Evolutionary conservation across 306 rosid species (phyloP), one percentile per base, ranked within the genome.

Genomic region (Cucurbita argyrosperma): DNA sequence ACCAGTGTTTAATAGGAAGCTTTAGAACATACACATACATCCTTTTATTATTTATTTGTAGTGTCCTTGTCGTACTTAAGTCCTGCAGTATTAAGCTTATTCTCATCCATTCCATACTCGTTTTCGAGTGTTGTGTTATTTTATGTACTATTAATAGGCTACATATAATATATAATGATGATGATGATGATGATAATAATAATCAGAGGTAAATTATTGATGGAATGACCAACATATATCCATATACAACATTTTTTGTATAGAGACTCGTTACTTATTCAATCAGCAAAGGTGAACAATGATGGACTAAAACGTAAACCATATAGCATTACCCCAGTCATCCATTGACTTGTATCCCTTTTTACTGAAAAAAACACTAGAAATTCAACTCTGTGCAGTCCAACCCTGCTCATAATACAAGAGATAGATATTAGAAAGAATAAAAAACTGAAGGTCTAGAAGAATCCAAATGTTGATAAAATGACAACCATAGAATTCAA

Each of bases 261-360:
- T 67, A 37, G 15, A 16, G 38, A 19, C 14, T 67, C 56, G 7
- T 13, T 21, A 6, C 55, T 67, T 46, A 42, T 21, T 46, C 72
- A 67, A 67, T 64, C 71, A 10, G 16, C 51, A 0, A 11, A 13
- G 40, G 37, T 45, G 12, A 10, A 67, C 15, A 46, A 68, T 19
- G 21, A 21, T 1, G 3, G 55, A 21, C 39, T 47, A 47, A 21
- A 23, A 21, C 14, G 23, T 68, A 23, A 43, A 68, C 57, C 74
- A 46, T 47, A 13, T 6, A 68, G 55, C 42, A 68, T 68, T 68
- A 68, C 74, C 74, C 74, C 74, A 68, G 56, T 68, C 74, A 68
- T 68, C 74, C 74, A 68, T 68, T 47, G 74, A 26, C 56, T 47
- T 23, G 57, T 23, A 19, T 47, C 56, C 47, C 74, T 47, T 47